Conservation (phyloP, 2,329 filamentous ascomycete genomes). For the Ciborinia camelliae region DNA sequence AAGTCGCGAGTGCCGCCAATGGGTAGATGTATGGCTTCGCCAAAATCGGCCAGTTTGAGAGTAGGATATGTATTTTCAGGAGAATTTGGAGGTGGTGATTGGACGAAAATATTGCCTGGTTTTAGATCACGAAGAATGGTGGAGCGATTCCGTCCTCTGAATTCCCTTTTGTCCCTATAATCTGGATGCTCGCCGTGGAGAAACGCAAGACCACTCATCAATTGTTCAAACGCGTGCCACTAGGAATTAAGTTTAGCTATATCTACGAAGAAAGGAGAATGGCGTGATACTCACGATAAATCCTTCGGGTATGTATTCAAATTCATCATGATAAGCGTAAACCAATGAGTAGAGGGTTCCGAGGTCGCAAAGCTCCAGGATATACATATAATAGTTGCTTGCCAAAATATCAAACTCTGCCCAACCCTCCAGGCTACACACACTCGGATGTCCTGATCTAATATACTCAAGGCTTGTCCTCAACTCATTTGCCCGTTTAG, state of each 20-base stretch:
- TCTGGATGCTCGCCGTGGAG: conserved; percentile 13
- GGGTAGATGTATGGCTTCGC: conserved; percentile 11
- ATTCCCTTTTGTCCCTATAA: neutral
- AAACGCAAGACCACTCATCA: conserved; percentile 13
- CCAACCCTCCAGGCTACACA: neutral
- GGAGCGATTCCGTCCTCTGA: neutral
- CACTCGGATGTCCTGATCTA: conserved; percentile 3
- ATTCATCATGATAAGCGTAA: accelerated
- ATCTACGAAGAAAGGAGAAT: neutral
- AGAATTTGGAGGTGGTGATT: neutral
- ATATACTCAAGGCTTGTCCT: neutral
- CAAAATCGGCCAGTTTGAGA: conserved; percentile 17
- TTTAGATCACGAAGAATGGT: conserved; percentile 2
- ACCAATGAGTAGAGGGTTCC: neutral
- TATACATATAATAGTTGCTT: neutral
- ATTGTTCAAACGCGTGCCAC: conserved; percentile 15
- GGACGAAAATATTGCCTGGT: conserved; percentile 5
- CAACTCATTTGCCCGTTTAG: conserved; percentile 1
- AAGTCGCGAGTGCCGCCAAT: neutral
- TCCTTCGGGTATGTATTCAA: neutral
- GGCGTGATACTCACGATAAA: neutral
- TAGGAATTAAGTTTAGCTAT: neutral
- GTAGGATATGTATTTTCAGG: neutral
- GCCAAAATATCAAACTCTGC: neutral
- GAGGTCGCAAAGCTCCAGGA: conserved; percentile 8